A percentile compares a stretch with the other conserved stretches of the same genome.
phyloP scores from a whole-genome alignment of 2,329 filamentous ascomycete genomes.

The Leptographium lundbergii region DNA sequence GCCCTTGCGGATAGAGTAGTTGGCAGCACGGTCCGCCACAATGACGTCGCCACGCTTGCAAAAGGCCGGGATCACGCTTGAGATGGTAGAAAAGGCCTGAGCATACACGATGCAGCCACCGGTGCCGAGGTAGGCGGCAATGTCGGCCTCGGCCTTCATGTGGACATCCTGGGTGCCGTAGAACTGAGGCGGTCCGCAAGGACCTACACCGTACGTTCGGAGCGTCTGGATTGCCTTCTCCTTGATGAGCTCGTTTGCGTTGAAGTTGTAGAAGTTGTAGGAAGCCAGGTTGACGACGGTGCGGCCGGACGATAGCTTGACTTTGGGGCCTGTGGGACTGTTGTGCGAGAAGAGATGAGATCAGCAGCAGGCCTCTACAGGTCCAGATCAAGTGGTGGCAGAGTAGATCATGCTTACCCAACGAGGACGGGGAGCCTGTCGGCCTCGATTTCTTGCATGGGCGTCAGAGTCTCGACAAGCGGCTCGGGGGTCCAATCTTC shows the following conservation, averaged over 20 bases:
- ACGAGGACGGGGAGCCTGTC: conserved; percentile 81
- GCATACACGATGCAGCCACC: conserved; percentile 89
- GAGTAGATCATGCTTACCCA: conserved; percentile 42
- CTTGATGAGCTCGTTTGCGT: conserved; percentile 81
- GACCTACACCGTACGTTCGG: conserved; percentile 89
- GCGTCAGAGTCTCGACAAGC: conserved; percentile 60
- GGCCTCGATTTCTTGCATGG: conserved; percentile 67
- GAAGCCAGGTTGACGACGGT: conserved; percentile 89
- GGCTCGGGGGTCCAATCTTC: conserved; percentile 96
- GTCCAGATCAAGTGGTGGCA: not conserved
- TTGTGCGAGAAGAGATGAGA: not conserved
- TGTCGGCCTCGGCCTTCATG: conserved; percentile 90
- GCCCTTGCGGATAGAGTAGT: conserved; percentile 88
- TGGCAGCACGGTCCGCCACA: conserved; percentile 84
- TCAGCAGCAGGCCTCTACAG: not conserved
- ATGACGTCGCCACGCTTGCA: conserved; percentile 97
- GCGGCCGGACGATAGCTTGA: conserved; percentile 75
- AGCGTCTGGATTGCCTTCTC: conserved; percentile 91
- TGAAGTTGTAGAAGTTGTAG: conserved; percentile 97
- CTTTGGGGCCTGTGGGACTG: conserved; percentile 80
- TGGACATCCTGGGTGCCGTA: conserved; percentile 98
- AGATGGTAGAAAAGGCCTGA: conserved; percentile 91
- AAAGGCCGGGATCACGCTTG: conserved; percentile 92
- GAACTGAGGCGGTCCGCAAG: conserved; percentile 92
- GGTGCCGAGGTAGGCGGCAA: conserved; percentile 78